Base-by-base conservation (phyloP, 306 rosid species). In the Elaeagnus macrophylla region DNA sequence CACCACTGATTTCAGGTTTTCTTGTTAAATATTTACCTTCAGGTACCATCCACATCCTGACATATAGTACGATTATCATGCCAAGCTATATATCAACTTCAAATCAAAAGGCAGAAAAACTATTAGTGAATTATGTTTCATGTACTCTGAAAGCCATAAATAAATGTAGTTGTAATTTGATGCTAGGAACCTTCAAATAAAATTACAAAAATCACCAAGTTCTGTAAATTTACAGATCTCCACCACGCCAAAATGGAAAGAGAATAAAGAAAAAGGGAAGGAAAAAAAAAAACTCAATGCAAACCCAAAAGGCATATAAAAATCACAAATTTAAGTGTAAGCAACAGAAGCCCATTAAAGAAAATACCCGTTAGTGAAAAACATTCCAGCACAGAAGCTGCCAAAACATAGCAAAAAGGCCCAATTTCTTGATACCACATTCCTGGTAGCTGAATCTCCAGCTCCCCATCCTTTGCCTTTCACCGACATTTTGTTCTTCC, bases 301-400 rank as follows among this genome's bases (percentile, higher is more conserved):
- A 44, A 58, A 62, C 7, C 59, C 20, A 37, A 14, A 13, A 51
- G 57, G 54, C 10, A 40, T 36, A 56, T 37, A 62, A 49, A 71
- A 56, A 65, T 20, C 35, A 42, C 43, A 64, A 64, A 60, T 64
- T 56, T 56, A 11, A 56, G 42, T 42, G 44, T 41, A 10, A 74
- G 65, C 37, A 46, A 50, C 10, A 46, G 65, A 70, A 64, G 59
- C 58, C 75, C 72, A 72, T 46, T 52, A 62, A 57, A 20, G 56
- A n/a, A 59, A 56, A 17, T 68, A 90, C 97, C 95, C 72, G 65
- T 76, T 79, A 15, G 94, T 72, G 76, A 81, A 83, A 68, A 83
- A 72, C 80, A 77, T 84, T 72, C 94, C 94, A 37, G 95, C 88
- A 75, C 75, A 83, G 74, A 90, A 90, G 78, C 95, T 75, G 68